These are phyloP conservation scores for Globisporangium abappressorium DNA, from an alignment of 352 stramenopile genomes.

Conservation along the genomic window DNA sequence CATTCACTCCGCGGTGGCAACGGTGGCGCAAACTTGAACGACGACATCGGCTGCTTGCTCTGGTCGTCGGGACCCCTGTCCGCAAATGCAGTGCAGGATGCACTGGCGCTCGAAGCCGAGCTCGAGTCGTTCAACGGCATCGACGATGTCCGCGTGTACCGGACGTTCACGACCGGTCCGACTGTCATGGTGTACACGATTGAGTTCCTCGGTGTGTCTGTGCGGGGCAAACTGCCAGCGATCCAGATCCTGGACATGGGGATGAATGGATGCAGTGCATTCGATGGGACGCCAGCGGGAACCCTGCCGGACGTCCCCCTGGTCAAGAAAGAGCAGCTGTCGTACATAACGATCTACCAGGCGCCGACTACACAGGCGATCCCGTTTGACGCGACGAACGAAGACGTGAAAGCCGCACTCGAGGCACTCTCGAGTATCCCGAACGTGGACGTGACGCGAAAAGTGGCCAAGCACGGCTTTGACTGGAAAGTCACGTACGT, in stretches of 20 bases:
- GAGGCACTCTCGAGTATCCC: constrained; percentile 87
- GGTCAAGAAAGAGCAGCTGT: constrained; percentile 43
- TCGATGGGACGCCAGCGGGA: constrained; percentile 31
- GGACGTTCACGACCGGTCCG: constrained; percentile 38
- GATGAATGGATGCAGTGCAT: constrained; percentile 89
- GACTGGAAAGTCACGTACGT: constrained; percentile 92
- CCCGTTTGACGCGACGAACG: constrained; percentile 85
- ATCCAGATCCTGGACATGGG: constrained; percentile 89
- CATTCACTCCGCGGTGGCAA: constrained; percentile 76
- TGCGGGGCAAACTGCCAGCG: constrained; percentile 85
- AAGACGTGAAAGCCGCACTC: constrained; percentile 92
- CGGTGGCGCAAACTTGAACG: constrained; percentile 60
- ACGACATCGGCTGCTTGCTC: constrained; percentile 73
- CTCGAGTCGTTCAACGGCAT: constrained; percentile 62
- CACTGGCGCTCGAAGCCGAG: constrained; percentile 54
- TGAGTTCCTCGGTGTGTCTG: constrained; percentile 89
- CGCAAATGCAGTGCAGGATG: constrained; percentile 38
- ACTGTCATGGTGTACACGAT: constrained; percentile 87
- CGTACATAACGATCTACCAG: constrained; percentile 86
- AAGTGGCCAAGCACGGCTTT: constrained; percentile 83
- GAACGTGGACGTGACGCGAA: constrained; percentile 86
- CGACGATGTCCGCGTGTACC: constrained; percentile 69
- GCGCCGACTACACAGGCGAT: constrained; percentile 89
- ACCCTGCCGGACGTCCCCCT: constrained; percentile 7
- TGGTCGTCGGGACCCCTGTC: constrained; percentile 62